Evolutionary conservation across 768 basidiomycete species (phyloP).

Genomic region (Trametopsis cervina): DNA sequence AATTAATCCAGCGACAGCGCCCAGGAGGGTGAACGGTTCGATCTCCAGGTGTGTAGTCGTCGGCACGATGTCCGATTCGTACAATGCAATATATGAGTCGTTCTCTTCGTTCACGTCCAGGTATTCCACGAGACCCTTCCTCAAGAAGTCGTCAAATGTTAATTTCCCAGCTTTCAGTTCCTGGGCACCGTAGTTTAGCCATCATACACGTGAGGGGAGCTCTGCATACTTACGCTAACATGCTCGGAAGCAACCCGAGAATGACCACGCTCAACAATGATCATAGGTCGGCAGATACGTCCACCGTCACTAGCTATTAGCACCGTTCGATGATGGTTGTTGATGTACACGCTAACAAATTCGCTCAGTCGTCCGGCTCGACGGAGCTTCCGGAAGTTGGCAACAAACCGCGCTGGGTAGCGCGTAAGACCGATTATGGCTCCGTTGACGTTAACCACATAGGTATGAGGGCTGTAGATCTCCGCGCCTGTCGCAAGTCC

Average conservation of each 20-base stretch:
- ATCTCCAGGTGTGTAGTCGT: slow-evolving; percentile 95
- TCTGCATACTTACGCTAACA: slow-evolving; percentile 49
- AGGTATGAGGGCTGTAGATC: slow-evolving; percentile 89
- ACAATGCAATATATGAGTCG: slow-evolving; percentile 92
- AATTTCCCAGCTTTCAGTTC: slow-evolving; percentile 72
- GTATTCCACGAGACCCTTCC: slow-evolving; percentile 91
- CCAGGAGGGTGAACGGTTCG: slow-evolving; percentile 95
- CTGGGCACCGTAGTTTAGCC: slow-evolving; percentile 32
- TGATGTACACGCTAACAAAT: slow-evolving; percentile 94
- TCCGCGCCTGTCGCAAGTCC: slow-evolving; percentile 88
- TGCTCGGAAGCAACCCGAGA: slow-evolving; percentile 78
- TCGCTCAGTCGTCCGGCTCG: slow-evolving; percentile 90
- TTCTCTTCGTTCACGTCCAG: slow-evolving; percentile 99
- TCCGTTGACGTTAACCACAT: slow-evolving; percentile 96
- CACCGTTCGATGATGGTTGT: slow-evolving; percentile 90
- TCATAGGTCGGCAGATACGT: slow-evolving; percentile 94
- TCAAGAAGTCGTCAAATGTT: slow-evolving; percentile 91
- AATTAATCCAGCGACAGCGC: slow-evolving; percentile 96
- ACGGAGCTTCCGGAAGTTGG: slow-evolving; percentile 86
- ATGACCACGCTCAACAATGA: slow-evolving; percentile 83
- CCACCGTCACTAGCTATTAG: slow-evolving; percentile 97
- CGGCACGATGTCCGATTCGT: slow-evolving; percentile 78
- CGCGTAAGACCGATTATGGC: slow-evolving; percentile 91
- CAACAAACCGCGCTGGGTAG: slow-evolving; percentile 77
- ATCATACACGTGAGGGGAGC: too few species aligned